Percentiles rank a stretch among this genome's conserved stretches.
These are phyloP conservation scores for Brassica nigra DNA, from an alignment of 345 rosid species.

Conservation along the genomic window DNA sequence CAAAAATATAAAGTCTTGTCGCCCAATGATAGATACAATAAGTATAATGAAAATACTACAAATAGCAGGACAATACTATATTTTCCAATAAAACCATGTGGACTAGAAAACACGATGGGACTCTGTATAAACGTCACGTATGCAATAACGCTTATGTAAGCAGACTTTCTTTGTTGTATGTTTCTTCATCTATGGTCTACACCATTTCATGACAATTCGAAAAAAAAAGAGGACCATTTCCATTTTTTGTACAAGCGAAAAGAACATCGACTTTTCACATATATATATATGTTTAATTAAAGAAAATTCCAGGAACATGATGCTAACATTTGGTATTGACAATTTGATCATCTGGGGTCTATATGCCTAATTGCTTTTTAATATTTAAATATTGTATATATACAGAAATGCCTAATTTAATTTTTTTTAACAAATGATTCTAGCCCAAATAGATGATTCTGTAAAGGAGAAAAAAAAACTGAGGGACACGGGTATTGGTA, in stretches of 20 bases:
- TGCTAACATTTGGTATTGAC: slow-evolving; percentile 33
- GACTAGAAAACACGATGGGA: slow-evolving; percentile 9
- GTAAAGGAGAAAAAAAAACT: not conserved
- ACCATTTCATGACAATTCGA: slow-evolving; percentile 9
- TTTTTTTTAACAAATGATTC: not conserved
- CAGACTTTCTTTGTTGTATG: not conserved
- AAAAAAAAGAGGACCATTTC: slow-evolving; percentile 8
- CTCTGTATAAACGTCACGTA: slow-evolving; percentile 29
- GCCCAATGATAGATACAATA: not conserved
- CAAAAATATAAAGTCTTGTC: not conserved
- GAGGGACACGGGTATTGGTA: slow-evolving; percentile 27
- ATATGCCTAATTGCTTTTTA: not conserved
- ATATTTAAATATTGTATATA: too few species aligned
- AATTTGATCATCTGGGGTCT: slow-evolving; percentile 18
- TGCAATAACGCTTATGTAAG: slow-evolving; percentile 38
- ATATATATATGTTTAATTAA: not conserved
- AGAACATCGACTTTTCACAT: slow-evolving; percentile 21
- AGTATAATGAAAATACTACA: not conserved
- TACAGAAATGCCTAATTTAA: not conserved
- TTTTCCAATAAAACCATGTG: slow-evolving; percentile 11
- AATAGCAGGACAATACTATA: not conserved
- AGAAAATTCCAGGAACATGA: not conserved
- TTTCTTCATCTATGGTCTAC: slow-evolving; percentile 7
- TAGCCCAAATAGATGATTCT: not conserved
- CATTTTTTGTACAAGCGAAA: slow-evolving; percentile 6